Evolutionary conservation across 495 filamentous ascomycete genomes (phyloP).

Genomic region (Neohortaea acidophila): DNA sequence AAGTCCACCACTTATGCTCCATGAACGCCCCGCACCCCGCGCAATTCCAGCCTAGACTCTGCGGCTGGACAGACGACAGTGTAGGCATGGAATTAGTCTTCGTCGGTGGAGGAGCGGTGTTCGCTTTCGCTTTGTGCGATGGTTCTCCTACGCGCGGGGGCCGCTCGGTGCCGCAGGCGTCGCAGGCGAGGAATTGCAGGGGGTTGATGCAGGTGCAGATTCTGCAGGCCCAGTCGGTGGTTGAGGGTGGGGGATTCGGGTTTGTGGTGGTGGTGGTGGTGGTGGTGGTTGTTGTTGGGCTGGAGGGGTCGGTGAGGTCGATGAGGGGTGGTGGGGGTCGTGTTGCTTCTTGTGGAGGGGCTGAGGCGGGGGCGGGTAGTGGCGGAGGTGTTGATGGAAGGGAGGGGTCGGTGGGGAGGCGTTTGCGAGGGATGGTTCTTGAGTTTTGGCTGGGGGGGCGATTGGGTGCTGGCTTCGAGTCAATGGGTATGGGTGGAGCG

Average conservation of each 20-base stretch:
- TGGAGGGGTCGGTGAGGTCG: background rate
- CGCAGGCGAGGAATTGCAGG: constrained; percentile 51
- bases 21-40: constrained; percentile 26
- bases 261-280: background rate
- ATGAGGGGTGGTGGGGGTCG: background rate
- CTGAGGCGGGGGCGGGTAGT: no score
- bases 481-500: background rate
- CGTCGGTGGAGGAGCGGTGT: constrained; percentile 1
- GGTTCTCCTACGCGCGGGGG: constrained; percentile 20
- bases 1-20: constrained; percentile 32
- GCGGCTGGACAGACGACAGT: background rate
- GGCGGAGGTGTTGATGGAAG: no score
- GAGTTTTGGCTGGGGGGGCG: no score
- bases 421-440: background rate
- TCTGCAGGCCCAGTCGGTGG: constrained; percentile 51
- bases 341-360: no score
- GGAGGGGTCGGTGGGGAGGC: background rate
- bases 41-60: constrained; percentile 28
- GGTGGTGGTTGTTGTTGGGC: background rate
- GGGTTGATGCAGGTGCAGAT: constrained; percentile 79
- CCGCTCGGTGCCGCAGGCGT: constrained; percentile 58
- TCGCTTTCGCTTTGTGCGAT: constrained; percentile 8
- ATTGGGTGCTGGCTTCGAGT: background rate
- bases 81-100: background rate
- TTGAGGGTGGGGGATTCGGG: background rate